Evolutionary conservation across 2,329 filamentous ascomycete genomes (phyloP).

Genomic region (Monilinia vaccinii-corymbosi): DNA sequence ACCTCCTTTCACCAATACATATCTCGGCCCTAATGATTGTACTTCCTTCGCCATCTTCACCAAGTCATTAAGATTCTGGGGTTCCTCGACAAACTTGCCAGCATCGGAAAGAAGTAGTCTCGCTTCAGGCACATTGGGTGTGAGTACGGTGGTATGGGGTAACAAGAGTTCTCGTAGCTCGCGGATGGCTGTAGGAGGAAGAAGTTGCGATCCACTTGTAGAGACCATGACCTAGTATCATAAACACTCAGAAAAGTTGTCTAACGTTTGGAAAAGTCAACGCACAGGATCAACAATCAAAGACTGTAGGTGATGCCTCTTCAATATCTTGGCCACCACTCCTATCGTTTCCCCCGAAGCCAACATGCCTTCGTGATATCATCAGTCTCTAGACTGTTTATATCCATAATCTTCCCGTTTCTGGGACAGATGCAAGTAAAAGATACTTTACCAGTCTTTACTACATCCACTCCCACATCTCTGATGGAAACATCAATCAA

Average conservation of each 20-base stretch:
- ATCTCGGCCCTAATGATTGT: constrained; percentile 60
- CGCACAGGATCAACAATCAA: constrained; percentile 69
- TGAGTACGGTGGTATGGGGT: constrained; percentile 58
- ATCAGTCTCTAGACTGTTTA: not conserved
- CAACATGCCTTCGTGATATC: constrained; percentile 59
- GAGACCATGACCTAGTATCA: constrained; percentile 74
- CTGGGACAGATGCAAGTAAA: not conserved
- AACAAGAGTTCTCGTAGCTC: constrained; percentile 52
- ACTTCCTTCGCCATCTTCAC: constrained; percentile 59
- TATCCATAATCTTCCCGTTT: not conserved
- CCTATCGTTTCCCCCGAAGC: constrained; percentile 62
- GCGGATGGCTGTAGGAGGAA: constrained; percentile 55
- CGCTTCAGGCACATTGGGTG: constrained; percentile 72
- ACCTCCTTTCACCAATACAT: constrained; percentile 83
- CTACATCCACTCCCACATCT: constrained; percentile 79
- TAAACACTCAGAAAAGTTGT: constrained; percentile 10
- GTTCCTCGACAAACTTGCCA: constrained; percentile 34
- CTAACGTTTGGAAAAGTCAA: not conserved
- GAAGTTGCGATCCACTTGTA: constrained; percentile 63
- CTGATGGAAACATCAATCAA: constrained; percentile 78
- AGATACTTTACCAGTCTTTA: constrained; percentile 70
- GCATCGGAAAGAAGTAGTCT: constrained; percentile 50
- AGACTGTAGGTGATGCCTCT: constrained; percentile 44
- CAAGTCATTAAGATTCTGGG: constrained; percentile 54
- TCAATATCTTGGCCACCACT: constrained; percentile 56